Evolutionary conservation across 768 basidiomycete genomes (phyloP), one percentile per base, ranked within the genome.

Genomic region (Lactifluus rugatus): DNA sequence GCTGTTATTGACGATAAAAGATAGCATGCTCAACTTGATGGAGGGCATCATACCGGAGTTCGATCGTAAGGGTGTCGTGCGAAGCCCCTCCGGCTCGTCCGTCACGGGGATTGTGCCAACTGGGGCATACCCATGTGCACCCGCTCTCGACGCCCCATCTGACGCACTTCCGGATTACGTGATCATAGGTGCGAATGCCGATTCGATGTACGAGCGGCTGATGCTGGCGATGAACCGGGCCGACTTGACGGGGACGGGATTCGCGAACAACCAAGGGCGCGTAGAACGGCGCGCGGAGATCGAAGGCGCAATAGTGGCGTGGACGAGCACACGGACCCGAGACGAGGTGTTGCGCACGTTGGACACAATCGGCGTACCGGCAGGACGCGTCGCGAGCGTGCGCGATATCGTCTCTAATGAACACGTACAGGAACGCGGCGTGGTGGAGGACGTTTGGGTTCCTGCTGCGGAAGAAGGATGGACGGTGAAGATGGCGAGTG

Each of bases 11-110:
- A 57, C 11, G 8, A 21, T 1, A 17, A 32, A 25, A 31, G 11
- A 48, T 56, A 87, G 84, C 64, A 86, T 87, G 84, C 70, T 87
- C 4, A 87, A 85, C 65, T 70, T 85, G 48, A 87, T 86, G 85
- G 85, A 87, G 64, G 85, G 85, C 2, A 80, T 87, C 58, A 81
- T 86, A 48, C 85, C 85, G 11, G 85, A 85, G 68, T 86, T 83
- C 56, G 83, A 86, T 66, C 81, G 85, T 53, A 85, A 83, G 67
- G 79, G 79, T 56, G 84, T 82, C 71, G 83, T 82, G 61, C 82
- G 85, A 39, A 81, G 85, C 11, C 85, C 85, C 2, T 87, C 85
- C 9, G 85, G 85, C 21, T 86, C 85, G 6, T 86, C 84, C 3
- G 76, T 87, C 28, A 87, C 84, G 0, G 85, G 85, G 1, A 85